phyloP scores from a whole-genome alignment of 768 basidiomycete genomes.

The Clitopilus hobsonii region DNA sequence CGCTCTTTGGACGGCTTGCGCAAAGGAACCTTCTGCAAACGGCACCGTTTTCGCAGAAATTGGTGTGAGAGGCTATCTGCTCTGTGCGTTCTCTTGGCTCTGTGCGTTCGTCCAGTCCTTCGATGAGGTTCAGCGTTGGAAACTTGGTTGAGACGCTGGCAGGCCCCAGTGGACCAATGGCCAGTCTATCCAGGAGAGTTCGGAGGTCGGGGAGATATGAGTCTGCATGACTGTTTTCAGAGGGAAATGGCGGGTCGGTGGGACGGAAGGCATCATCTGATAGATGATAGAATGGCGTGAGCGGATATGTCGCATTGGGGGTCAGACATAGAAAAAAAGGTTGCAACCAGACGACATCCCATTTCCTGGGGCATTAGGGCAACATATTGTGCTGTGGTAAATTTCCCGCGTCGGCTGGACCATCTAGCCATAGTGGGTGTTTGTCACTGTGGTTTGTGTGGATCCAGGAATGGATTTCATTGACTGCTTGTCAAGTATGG shows the following conservation, averaged over 20 bases:
- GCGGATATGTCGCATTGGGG: background rate
- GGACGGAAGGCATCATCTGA: background rate
- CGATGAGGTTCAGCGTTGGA: constrained; percentile 20
- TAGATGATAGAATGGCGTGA: background rate
- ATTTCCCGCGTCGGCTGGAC: constrained; percentile 1
- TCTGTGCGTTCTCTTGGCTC: constrained; percentile 7
- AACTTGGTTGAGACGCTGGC: no score
- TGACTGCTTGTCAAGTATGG: background rate
- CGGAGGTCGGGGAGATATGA: no score
- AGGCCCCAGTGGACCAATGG: constrained; percentile 9
- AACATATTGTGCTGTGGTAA: background rate
- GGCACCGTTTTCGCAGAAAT: background rate
- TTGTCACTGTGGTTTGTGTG: background rate
- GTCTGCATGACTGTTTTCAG: background rate
- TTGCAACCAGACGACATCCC: background rate
- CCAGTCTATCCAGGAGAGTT: no score
- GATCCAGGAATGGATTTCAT: background rate
- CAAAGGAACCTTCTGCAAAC: constrained; percentile 17
- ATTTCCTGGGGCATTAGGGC: background rate
- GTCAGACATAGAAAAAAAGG: background rate
- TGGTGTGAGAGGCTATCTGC: constrained; percentile 8
- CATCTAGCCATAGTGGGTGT: background rate
- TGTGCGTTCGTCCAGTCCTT: constrained; percentile 24
- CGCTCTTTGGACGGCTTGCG: constrained; percentile 22
- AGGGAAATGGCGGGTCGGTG: background rate